Evolutionary conservation across 192 early-diverging fungal genomes (phyloP), one percentile per base, ranked within the genome.

Genomic region (Chytriomyces hyalinus): DNA sequence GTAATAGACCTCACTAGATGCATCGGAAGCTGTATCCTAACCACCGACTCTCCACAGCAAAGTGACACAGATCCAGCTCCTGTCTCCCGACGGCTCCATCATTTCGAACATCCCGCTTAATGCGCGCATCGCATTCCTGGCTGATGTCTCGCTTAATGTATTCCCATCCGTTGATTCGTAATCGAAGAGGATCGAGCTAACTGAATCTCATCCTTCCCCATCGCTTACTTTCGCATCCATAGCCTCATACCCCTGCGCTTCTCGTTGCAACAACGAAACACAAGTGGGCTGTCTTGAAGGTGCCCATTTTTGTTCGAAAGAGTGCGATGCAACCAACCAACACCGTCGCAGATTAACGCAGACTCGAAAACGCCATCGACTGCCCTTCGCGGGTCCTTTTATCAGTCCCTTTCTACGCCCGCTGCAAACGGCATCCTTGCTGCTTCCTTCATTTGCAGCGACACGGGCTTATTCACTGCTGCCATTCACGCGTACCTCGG

Each of bases 111-210:
- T 57, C 20, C 53, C 53, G 0, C 20, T 57, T n/a, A 57, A 57
- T 57, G 53, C 53, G 20, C 53, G 53, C 53, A 57, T 57, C 53
- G 53, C 53, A 57, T 57, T n/a, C 53, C 13, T 57, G 53, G 53
- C 53, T 13, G 1, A 1, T 20, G 53, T 57, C 0, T 13, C 53
- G 15, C 15, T 57, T 4, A 20, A 57, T 57, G 53, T 57, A 13
- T 57, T 57, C 36, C 36, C 36, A 36, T 36, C 36, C 36, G 36
- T 36, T 36, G 36, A 36, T 36, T 36, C 36, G 36, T 36, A 36
- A 36, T 36, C 1, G 36, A 36, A 36, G 36, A 36, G 53, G 1
- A n/a, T 57, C 20, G 53, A n/a, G 13, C 53, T n/a, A n/a, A 20
- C 20, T 57, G 53, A 57, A n/a, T 57, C 0, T 57, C 51, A 57